These are phyloP conservation scores for Calcarisporium arbuscula DNA, from an alignment of 2,329 filamentous ascomycete species.

Conservation along the genomic window DNA sequence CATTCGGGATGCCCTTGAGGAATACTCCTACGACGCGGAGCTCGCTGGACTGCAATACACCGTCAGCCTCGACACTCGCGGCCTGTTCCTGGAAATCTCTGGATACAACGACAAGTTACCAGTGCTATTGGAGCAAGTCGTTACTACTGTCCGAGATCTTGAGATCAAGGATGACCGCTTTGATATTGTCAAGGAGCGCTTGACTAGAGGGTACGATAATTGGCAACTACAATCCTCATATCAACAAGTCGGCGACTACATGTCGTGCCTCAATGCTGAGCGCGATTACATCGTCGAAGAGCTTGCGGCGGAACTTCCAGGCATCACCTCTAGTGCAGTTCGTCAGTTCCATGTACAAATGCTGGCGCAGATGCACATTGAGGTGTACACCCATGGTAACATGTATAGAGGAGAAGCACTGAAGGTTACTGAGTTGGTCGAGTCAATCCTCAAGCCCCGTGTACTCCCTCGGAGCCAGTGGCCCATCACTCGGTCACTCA, in stretches of 20 bases:
- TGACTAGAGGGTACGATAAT: conserved; percentile 73
- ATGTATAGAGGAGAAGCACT: conserved; percentile 90
- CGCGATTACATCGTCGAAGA: conserved; percentile 75
- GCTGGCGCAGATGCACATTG: conserved; percentile 77
- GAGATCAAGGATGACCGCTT: conserved; percentile 84
- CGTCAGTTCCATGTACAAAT: conserved; percentile 73
- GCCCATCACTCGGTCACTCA: conserved; percentile 68
- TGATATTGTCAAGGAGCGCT: conserved; percentile 80
- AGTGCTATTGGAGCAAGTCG: conserved; percentile 83
- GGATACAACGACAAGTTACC: conserved; percentile 97
- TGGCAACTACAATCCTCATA: conserved; percentile 85
- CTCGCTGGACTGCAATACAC: conserved; percentile 82
- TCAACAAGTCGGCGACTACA: conserved; percentile 78
- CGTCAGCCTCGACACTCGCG: conserved; percentile 64
- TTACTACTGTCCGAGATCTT: conserved; percentile 76
- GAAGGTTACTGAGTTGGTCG: conserved; percentile 75
- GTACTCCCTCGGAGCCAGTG: conserved; percentile 71
- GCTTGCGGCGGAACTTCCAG: conserved; percentile 67
- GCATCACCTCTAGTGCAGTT: conserved; percentile 68
- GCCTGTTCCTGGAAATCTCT: conserved; percentile 70
- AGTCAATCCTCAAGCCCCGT: conserved; percentile 68
- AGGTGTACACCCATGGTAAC: conserved; percentile 86
- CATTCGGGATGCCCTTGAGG: conserved; percentile 80
- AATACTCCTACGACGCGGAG: conserved; percentile 95
- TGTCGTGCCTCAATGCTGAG: conserved; percentile 72